Conservation (phyloP, 2,329 filamentous ascomycete genomes). For the Trichoderma endophyticum region DNA sequence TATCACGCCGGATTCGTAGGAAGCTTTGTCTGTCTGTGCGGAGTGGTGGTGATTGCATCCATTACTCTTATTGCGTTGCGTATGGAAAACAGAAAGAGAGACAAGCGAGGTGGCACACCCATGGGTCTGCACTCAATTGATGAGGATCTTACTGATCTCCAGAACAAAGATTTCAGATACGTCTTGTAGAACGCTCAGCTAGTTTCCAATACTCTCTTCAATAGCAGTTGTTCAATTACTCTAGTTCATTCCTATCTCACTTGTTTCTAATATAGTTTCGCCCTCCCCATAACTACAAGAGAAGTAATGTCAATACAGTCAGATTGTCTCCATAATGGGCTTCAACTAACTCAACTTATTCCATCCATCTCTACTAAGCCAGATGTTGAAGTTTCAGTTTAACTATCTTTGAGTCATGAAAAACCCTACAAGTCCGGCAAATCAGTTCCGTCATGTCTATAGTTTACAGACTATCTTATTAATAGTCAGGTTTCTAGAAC, state of each 20-base stretch:
- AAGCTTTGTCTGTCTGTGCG: neutral
- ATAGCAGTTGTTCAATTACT: neutral
- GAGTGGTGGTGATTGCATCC: neutral
- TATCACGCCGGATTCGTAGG: neutral
- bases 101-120: neutral
- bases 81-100: neutral
- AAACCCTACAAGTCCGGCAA: neutral
- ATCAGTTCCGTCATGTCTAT: neutral
- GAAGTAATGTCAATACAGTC: neutral
- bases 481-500: neutral
- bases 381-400: neutral
- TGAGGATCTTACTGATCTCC: neutral
- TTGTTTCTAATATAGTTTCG: fast-evolving
- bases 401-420: neutral
- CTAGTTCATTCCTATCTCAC: neutral
- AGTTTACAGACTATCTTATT: neutral
- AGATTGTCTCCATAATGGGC: neutral
- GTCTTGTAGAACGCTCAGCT: neutral
- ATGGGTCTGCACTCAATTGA: neutral
- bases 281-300: fast-evolving
- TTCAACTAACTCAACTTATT: neutral
- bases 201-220: neutral
- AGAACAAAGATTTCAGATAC: conserved; percentile 1
- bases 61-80: neutral
- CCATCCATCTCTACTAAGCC: neutral